Conservation (phyloP, 768 basidiomycete genomes). For the Leucocoprinus sp. region DNA sequence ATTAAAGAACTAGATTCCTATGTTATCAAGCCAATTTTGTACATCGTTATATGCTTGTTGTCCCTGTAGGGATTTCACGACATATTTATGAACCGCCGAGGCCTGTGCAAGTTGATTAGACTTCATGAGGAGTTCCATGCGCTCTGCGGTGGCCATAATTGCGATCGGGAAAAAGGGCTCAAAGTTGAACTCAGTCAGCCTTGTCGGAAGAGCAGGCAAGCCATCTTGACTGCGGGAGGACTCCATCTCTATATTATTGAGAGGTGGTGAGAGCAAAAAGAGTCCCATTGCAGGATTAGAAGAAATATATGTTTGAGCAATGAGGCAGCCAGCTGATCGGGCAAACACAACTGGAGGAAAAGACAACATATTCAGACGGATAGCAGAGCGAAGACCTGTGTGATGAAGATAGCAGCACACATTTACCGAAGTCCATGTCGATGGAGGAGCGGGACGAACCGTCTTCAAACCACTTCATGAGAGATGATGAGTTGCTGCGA, state of each 20-base stretch:
- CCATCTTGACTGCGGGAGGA: slow-evolving; percentile 6
- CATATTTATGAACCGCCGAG: slow-evolving; percentile 29
- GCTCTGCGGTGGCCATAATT: slow-evolving; percentile 31
- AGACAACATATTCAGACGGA: slow-evolving; percentile 35
- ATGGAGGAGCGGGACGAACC: slow-evolving; percentile 1
- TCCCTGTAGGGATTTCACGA: slow-evolving; percentile 27
- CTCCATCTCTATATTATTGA: slow-evolving; percentile 28
- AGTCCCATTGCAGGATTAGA: slow-evolving; percentile 57
- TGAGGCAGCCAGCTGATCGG: slow-evolving; percentile 37
- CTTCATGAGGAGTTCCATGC: slow-evolving; percentile 25
- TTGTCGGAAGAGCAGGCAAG: slow-evolving; percentile 23
- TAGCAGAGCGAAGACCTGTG: slow-evolving; percentile 33
- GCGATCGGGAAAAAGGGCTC: slow-evolving; percentile 58
- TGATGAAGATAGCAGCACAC: not conserved
- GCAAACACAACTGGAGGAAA: slow-evolving; percentile 56
- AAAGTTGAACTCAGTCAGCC: slow-evolving; percentile 45
- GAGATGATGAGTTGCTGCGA: not conserved
- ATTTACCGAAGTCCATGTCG: not conserved
- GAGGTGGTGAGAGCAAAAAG: slow-evolving; percentile 51
- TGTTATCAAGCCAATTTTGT: slow-evolving; percentile 47
- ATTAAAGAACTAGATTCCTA: slow-evolving; percentile 32
- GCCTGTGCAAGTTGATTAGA: slow-evolving; percentile 32
- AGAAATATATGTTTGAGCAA: slow-evolving; percentile 62
- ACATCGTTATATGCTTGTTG: slow-evolving; percentile 32
- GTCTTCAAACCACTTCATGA: slow-evolving; percentile 17